Percentiles rank a stretch among this genome's conserved stretches.
These are phyloP conservation scores for Dentipellis fragilis DNA, from an alignment of 768 basidiomycete species.

Conservation along the genomic window DNA sequence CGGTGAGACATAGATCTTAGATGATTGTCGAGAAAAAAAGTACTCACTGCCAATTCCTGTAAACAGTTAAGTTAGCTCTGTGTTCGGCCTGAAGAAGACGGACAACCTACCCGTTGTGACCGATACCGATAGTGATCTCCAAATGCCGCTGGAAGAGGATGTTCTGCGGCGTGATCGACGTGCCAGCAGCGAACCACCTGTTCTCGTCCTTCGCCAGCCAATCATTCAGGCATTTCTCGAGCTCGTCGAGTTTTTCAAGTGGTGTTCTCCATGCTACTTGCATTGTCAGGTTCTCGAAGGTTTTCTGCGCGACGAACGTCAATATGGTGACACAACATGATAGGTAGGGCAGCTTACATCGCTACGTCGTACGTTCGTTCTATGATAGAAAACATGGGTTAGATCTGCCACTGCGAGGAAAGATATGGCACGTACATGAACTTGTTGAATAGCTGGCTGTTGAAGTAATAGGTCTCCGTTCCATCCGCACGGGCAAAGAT, in stretches of 20 bases:
- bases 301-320: slow-evolving; percentile 34
- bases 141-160: slow-evolving; percentile 60
- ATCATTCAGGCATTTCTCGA: slow-evolving; percentile 57
- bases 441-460: slow-evolving; percentile 63
- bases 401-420: neutral
- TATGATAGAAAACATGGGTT: slow-evolving; percentile 15
- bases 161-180: slow-evolving; percentile 49
- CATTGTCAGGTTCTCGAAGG: slow-evolving; percentile 54
- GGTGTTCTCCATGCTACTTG: slow-evolving; percentile 73
- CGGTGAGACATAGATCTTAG: neutral
- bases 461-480: slow-evolving; percentile 74
- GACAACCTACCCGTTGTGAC: slow-evolving; percentile 34
- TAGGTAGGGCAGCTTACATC: slow-evolving; percentile 31
- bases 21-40: neutral
- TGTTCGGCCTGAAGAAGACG: neutral
- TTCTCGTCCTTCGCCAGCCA: slow-evolving; percentile 77
- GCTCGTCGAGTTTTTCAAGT: slow-evolving; percentile 55
- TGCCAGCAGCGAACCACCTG: slow-evolving; percentile 66
- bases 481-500: slow-evolving; percentile 65
- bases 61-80: neutral
- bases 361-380: slow-evolving; percentile 66
- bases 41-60: slow-evolving; percentile 31
- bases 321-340: slow-evolving; percentile 8
- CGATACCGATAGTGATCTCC: slow-evolving; percentile 59
- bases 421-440: slow-evolving; percentile 47